A percentile compares a stretch with the other conserved stretches of the same genome.
Evolutionary conservation across 306 rosid species (phyloP).

Genomic region (Calophaca sinica): DNA sequence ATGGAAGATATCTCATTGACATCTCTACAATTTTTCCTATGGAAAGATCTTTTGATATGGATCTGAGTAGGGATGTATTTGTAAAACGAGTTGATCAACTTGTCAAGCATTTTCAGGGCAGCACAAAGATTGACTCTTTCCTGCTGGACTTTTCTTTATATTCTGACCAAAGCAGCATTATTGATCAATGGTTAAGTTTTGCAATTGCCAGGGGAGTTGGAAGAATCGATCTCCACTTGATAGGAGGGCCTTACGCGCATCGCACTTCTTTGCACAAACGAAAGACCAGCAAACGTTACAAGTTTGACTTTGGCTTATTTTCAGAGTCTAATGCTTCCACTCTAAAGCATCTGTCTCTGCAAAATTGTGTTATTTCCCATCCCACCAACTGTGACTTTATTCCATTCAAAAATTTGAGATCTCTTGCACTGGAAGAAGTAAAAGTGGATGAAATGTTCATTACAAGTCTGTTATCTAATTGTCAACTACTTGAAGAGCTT

Average conservation of each 20-base stretch:
- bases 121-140: neutral
- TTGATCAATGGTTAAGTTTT: neutral
- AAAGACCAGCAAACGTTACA: neutral
- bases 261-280: neutral
- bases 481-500: too few relatives aligned
- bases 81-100: neutral
- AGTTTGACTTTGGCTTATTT: neutral
- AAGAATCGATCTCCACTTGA: neutral
- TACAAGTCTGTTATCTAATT: neutral
- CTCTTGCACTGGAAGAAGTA: neutral
- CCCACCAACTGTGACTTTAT: neutral
- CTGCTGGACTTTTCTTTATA: neutral
- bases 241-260: neutral
- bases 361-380: neutral
- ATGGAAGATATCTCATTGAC: too few relatives aligned
- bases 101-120: neutral
- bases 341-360: neutral
- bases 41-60: neutral
- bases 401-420: conserved; percentile 2
- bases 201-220: neutral
- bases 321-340: neutral
- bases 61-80: neutral
- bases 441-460: neutral
- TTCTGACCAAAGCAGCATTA: neutral
- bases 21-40: neutral